Evolutionary conservation across 2,329 filamentous ascomycete genomes (phyloP), one percentile per base, ranked within the genome.

Genomic region (Hymenoscyphus albidus): DNA sequence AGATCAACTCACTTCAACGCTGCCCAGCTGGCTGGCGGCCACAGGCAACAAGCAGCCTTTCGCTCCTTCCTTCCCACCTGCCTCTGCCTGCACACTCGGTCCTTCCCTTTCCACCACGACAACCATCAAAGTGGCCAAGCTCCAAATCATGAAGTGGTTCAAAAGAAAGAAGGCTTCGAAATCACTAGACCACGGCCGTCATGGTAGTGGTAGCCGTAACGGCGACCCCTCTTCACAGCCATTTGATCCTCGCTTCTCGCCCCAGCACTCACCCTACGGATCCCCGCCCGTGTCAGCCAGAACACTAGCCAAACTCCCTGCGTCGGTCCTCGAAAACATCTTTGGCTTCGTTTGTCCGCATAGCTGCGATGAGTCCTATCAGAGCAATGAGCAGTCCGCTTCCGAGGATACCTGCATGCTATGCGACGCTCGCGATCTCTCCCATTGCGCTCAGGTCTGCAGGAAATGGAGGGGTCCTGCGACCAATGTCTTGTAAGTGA

Each of bases 351-450:
- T 97, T 64, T 97, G 93, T 72, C 93, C 93, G 7, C 94, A 98
- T 77, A 81, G 87, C 42, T 79, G 80, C 62, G 93, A 98, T 77
- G 82, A 88, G 74, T 88, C 83, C 65, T 96, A 95, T 77, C 88
- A 92, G 70, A 88, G 88, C 54, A 94, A 91, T 73, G 94, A 98
- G 79, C 85, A 91, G 72, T 92, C 89, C 65, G 87, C 89, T 70
- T 84, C 87, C 59, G 89, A 90, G 70, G 88, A 92, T 78, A 88
- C 87, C 64, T 98, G 94, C 80, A 94, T 95, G 90, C 87, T 96
- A 70, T 98, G 94, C 80, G 92, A 97, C 79, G 84, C 95, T 80
- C 88, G 93, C 70, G 93, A 97, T 77, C 84, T 97, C 63, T 87
- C 92, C 61, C 88, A 92, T 76, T 94, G 91, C 76, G 86, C 88